These are phyloP conservation scores for Dioscorea zingiberensis DNA, from an alignment of 106 monocot genomes.

Conservation along the genomic window DNA sequence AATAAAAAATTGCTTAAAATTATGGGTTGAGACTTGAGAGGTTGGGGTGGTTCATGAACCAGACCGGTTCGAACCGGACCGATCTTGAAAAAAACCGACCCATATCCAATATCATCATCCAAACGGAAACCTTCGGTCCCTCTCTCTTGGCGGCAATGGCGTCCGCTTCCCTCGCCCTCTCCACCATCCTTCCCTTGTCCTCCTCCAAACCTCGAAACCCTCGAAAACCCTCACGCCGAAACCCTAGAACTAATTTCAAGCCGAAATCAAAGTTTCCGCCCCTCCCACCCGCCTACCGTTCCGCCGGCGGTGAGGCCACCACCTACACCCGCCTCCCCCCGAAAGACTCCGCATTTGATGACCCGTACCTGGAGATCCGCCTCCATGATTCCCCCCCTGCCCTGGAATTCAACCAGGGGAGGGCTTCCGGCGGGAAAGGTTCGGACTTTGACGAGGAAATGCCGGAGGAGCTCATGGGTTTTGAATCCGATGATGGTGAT, in stretches of 20 bases:
- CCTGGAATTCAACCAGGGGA: neutral
- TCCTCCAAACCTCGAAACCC: slow-evolving; percentile 10
- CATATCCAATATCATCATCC: neutral
- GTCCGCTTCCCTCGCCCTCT: slow-evolving; percentile 24
- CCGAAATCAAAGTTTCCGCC: neutral
- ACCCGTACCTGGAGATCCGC: slow-evolving; percentile 20
- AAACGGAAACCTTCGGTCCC: neutral
- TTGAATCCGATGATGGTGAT: slow-evolving; percentile 15
- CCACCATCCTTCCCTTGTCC: slow-evolving; percentile 17
- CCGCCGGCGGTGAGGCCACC: slow-evolving; percentile 47
- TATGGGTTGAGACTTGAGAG: no score
- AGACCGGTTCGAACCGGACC: no score
- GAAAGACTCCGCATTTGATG: slow-evolving; percentile 34
- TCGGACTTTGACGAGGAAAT: neutral
- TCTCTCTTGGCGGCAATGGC: neutral
- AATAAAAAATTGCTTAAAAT: no score
- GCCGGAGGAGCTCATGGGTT: slow-evolving; percentile 1
- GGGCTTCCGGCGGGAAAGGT: no score
- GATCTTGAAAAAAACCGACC: no score
- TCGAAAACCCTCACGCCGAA: slow-evolving; percentile 1
- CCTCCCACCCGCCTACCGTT: slow-evolving; percentile 4
- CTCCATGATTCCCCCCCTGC: slow-evolving; percentile 23
- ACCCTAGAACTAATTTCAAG: slow-evolving; percentile 5
- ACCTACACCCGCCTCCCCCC: slow-evolving; percentile 85
- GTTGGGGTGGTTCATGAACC: no score